A percentile compares a stretch with the other conserved stretches of the same genome.
These are phyloP conservation scores for Penicillium atrosanguineum DNA, from an alignment of 495 filamentous ascomycete genomes.

Conservation along the genomic window DNA sequence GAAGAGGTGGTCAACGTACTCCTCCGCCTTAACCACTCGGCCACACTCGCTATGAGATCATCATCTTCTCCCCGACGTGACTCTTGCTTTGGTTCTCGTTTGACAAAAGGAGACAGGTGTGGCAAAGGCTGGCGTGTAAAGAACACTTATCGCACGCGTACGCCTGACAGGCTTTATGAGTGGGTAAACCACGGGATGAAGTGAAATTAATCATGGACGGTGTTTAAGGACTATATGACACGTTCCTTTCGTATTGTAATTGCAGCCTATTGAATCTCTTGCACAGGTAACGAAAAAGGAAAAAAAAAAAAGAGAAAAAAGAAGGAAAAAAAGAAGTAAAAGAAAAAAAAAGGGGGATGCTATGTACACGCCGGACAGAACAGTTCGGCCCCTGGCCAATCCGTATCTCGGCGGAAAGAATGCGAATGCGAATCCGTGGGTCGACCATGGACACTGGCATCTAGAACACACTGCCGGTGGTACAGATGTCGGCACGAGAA, in stretches of 20 bases:
- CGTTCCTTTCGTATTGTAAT: background rate
- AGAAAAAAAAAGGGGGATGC: constrained; percentile 14
- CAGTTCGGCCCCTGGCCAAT: constrained; percentile 34
- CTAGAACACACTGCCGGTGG: constrained; percentile 48
- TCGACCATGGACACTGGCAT: constrained; percentile 17
- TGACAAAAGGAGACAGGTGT: background rate
- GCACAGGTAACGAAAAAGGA: constrained; percentile 3
- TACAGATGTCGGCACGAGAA: constrained; percentile 57
- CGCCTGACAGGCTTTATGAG: background rate
- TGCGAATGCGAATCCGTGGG: constrained; percentile 14
- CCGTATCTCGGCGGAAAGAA: constrained; percentile 17
- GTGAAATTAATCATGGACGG: background rate
- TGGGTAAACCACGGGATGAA: background rate
- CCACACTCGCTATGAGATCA: background rate
- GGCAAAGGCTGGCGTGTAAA: background rate
- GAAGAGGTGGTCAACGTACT: background rate
- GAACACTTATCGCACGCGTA: background rate
- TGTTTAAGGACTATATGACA: constrained; percentile 5
- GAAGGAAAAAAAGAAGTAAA: constrained; percentile 19
- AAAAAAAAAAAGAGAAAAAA: background rate
- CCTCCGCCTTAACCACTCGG: background rate
- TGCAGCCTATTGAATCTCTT: constrained; percentile 2
- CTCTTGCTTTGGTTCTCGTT: background rate
- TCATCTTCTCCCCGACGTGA: background rate
- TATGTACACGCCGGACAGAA: constrained; percentile 43